Evolutionary conservation across 352 stramenopile genomes (phyloP), one percentile per base, ranked within the genome.

Genomic region (Phytophthora fragariaefolia): DNA sequence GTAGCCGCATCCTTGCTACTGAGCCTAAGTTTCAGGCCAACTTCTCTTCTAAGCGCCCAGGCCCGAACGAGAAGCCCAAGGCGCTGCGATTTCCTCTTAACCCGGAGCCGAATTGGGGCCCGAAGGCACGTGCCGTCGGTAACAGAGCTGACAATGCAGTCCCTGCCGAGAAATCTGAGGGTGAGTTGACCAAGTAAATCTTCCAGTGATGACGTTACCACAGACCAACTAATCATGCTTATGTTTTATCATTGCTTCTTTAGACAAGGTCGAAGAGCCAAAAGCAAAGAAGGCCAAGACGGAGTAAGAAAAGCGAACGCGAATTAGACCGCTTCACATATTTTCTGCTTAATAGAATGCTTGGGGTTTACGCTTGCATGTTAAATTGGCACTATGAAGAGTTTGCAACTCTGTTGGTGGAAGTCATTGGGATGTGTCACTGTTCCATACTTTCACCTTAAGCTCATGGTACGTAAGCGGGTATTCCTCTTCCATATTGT

Each of bases 31-130:
- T 96, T 13, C 80, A 97, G 63, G 90, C 95, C 6, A 92, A 94
- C 51, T 96, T 96, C 49, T 89, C 83, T 55, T 85, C 77, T 6
- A 87, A 87, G 62, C 83, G 80, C 17, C 71, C 81, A 28, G 77
- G 79, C 6, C 61, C 76, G 17, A 76, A 89, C 36, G 82, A 93
- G n/a, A 92, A 97, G 64, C 83, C 86, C 47, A 98, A 98, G 72
- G 95, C 96, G 7, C 74, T 92, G 58, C 87, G 97, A 28, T 99
- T 97, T 71, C 94, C 97, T 24, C 66, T 89, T 6, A 99, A 99
- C 79, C 97, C 97, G 4, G 93, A 99, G 72, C 88, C 95, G 1
- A 95, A 99, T 74, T 99, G 97, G 97, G 97, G 97, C 12, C 97
- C 96, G 0, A 99, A 99, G 79, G 85, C 92, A 0, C 87, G 89